phyloP scores from a whole-genome alignment of 352 stramenopile species.

The Plasmopara muralis region DNA sequence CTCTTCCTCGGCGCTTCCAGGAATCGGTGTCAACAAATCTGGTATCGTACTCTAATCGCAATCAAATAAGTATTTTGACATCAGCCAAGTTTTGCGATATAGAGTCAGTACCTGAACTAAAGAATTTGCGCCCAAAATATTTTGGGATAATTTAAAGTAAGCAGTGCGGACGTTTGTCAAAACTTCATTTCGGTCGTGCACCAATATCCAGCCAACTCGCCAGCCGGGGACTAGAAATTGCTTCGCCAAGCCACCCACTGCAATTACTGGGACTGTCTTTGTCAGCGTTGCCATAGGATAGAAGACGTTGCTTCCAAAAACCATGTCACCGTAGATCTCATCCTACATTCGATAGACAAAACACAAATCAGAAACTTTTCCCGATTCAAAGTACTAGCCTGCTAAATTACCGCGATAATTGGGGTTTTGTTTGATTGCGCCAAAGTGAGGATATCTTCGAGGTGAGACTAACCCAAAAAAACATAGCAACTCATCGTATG shows the following conservation, averaged over 20 bases:
- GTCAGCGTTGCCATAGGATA: slow-evolving; percentile 81
- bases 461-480: slow-evolving; percentile 30
- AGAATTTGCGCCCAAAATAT: slow-evolving; percentile 89
- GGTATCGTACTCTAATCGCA: slow-evolving; percentile 65
- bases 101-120: slow-evolving; percentile 55
- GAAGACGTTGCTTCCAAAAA: slow-evolving; percentile 65
- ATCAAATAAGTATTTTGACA: background rate
- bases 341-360: slow-evolving; percentile 24
- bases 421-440: slow-evolving; percentile 85
- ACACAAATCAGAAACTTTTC: slow-evolving; percentile 1
- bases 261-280: slow-evolving; percentile 73
- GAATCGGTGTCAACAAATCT: slow-evolving; percentile 63
- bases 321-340: slow-evolving; percentile 84
- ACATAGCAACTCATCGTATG: background rate
- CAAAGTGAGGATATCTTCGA: slow-evolving; percentile 66
- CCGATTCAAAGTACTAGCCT: background rate
- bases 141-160: slow-evolving; percentile 89
- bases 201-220: slow-evolving; percentile 93
- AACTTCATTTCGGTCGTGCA: slow-evolving; percentile 86
- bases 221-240: slow-evolving; percentile 94
- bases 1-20: slow-evolving; percentile 48
- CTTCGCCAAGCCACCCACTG: slow-evolving; percentile 89
- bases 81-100: background rate
- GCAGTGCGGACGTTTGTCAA: slow-evolving; percentile 80
- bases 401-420: slow-evolving; percentile 84